A percentile compares a stretch with the other conserved stretches of the same genome.
phyloP scores from a whole-genome alignment of 345 rosid species.

The Linum trigynum region DNA sequence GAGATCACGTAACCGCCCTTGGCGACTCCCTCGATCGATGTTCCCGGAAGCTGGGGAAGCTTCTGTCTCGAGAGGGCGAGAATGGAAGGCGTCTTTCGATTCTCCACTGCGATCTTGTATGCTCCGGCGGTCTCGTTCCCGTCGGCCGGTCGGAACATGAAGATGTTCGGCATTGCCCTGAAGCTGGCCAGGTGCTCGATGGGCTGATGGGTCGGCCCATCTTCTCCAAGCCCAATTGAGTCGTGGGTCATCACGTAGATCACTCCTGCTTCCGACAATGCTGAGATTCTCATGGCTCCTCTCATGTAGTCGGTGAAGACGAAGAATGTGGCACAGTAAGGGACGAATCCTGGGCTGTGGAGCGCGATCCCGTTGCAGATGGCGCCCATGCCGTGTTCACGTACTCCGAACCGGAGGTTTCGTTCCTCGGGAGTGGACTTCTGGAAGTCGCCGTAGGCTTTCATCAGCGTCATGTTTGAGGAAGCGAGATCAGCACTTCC shows the following conservation, averaged over 20 bases:
- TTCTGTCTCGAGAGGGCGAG: conserved; percentile 92
- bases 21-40: conserved; percentile 78
- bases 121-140: conserved; percentile 98
- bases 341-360: conserved; percentile 87
- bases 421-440: conserved; percentile 89
- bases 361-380: conserved; percentile 89
- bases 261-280: conserved; percentile 77
- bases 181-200: conserved; percentile 97
- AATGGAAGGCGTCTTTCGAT: conserved; percentile 75
- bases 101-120: conserved; percentile 71
- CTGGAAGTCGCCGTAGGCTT: conserved; percentile 84
- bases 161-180: conserved; percentile 96
- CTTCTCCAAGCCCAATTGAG: conserved; percentile 98
- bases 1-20: conserved; percentile 88
- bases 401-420: conserved; percentile 85
- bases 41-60: conserved; percentile 80
- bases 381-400: conserved; percentile 98
- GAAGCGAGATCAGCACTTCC: conserved; percentile 99
- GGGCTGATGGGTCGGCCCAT: conserved; percentile 99
- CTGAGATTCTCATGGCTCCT: conserved; percentile 89
- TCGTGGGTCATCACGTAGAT: conserved; percentile 99
- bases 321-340: conserved; percentile 98
- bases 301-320: conserved; percentile 99
- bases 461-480: conserved; percentile 93
- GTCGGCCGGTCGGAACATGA: conserved; percentile 99